phyloP scores from a whole-genome alignment of 1,284 basidiomycete species.

The Mycosarcoma mackinlayi region DNA sequence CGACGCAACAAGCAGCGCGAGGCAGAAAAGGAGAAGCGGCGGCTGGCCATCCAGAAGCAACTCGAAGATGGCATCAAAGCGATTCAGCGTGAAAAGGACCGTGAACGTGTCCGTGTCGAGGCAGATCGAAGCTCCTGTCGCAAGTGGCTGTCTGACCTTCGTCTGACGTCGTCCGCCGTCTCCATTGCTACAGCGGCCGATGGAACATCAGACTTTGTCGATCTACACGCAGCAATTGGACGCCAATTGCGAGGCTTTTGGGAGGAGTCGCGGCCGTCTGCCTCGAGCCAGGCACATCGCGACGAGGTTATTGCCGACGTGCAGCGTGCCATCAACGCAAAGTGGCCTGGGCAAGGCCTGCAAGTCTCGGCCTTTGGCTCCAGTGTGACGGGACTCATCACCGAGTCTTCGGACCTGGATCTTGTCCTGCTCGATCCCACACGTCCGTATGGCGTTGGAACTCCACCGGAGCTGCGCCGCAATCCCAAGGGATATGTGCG shows the following conservation, averaged over 20 bases:
- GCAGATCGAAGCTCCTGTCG: constrained; percentile 24
- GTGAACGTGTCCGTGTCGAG: constrained; percentile 13
- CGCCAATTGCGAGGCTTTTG: constrained; percentile 43
- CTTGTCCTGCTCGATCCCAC: constrained; percentile 57
- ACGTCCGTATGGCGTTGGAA: constrained; percentile 46
- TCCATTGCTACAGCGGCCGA: neutral
- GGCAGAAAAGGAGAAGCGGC: constrained; percentile 21
- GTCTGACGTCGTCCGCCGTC: neutral
- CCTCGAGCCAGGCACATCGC: constrained; percentile 10
- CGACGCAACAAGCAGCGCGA: constrained; percentile 32
- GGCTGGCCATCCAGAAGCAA: constrained; percentile 19
- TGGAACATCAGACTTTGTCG: constrained; percentile 1
- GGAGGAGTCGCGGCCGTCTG: constrained; percentile 33
- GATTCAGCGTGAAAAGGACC: constrained; percentile 21
- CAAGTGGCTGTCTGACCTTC: constrained; percentile 18
- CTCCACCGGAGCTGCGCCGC: constrained; percentile 24
- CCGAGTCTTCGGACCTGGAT: constrained; percentile 54
- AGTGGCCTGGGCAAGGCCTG: constrained; percentile 45
- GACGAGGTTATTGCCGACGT: constrained; percentile 40
- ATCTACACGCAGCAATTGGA: constrained; percentile 27
- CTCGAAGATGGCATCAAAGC: constrained; percentile 29
- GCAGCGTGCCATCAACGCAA: constrained; percentile 35
- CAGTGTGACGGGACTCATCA: constrained; percentile 53
- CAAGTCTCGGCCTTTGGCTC: constrained; percentile 58
- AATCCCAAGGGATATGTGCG: constrained; percentile 2